phyloP scores from a whole-genome alignment of 352 stramenopile genomes.

The Globisporangium apiculatum region DNA sequence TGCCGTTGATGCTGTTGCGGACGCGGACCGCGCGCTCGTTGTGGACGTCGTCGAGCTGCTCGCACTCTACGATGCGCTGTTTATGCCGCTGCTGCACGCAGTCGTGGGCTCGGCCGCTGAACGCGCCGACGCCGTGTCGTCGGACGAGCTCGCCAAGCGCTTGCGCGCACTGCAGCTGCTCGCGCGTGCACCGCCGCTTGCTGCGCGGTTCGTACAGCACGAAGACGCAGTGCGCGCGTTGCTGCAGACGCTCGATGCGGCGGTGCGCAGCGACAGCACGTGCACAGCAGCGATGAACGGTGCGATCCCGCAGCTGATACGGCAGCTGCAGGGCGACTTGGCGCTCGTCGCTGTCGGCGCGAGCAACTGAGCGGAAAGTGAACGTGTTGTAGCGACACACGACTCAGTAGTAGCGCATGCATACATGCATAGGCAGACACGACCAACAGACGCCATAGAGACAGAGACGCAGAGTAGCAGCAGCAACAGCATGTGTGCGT shows the following conservation, averaged over 20 bases:
- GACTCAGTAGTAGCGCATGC: too few species aligned
- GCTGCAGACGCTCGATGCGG: constrained; percentile 18
- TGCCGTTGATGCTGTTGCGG: not conserved
- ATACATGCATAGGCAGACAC: too few species aligned
- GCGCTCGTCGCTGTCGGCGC: constrained; percentile 42
- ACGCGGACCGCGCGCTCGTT: constrained; percentile 15
- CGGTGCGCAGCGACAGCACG: constrained; percentile 7
- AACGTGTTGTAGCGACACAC: too few species aligned
- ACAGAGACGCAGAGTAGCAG: too few species aligned
- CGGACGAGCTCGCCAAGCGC: constrained; percentile 13
- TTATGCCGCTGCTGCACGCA: constrained; percentile 14
- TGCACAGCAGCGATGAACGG: constrained; percentile 14
- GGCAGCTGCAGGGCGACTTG: constrained; percentile 50
- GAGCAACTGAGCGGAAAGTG: constrained; percentile 1
- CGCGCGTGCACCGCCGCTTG: constrained; percentile 28
- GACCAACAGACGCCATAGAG: too few species aligned
- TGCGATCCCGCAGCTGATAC: constrained; percentile 31
- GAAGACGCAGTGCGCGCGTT: constrained; percentile 21
- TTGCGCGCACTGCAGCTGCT: constrained; percentile 46
- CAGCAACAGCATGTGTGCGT: too few species aligned
- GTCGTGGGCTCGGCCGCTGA: constrained; percentile 4
- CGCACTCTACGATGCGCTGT: constrained; percentile 9
- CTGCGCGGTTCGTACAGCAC: constrained; percentile 29
- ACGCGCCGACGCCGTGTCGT: constrained; percentile 7
- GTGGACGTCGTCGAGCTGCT: constrained; percentile 17